These are phyloP conservation scores for Microcera coccophila DNA, from an alignment of 2,329 filamentous ascomycete genomes.

Conservation along the genomic window DNA sequence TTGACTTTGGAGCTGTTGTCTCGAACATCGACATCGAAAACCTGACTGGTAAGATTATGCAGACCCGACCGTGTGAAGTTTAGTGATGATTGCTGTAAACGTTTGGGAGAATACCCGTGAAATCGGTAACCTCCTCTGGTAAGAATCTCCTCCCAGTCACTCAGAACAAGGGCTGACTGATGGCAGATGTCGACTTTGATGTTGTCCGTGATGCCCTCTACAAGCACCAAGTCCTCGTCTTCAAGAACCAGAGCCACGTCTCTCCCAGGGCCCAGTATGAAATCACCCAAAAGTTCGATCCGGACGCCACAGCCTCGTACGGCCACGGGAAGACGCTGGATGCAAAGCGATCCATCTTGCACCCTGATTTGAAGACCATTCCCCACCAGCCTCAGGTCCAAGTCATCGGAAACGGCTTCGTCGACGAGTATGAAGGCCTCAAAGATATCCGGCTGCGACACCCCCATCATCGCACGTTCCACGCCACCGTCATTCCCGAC, in stretches of 20 bases:
- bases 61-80: not conserved
- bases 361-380: constrained; percentile 76
- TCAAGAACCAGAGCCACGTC: constrained; percentile 63
- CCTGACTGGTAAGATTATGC: constrained; percentile 51
- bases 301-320: constrained; percentile 58
- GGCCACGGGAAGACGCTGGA: constrained; percentile 75
- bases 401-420: constrained; percentile 71
- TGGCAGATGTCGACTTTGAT: constrained; percentile 59
- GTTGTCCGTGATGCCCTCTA: constrained; percentile 64
- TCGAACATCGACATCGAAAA: constrained; percentile 58
- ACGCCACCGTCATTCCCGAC: constrained; percentile 58
- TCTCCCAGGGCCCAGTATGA: constrained; percentile 70
- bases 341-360: constrained; percentile 59
- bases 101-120: constrained; percentile 52
- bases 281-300: constrained; percentile 71
- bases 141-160: constrained; percentile 28
- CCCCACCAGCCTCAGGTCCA: constrained; percentile 73
- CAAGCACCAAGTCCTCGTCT: constrained; percentile 63
- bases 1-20: constrained; percentile 60
- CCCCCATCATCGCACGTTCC: constrained; percentile 75
- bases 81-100: constrained; percentile 10
- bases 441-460: constrained; percentile 65
- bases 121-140: constrained; percentile 59
- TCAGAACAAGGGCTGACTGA: constrained; percentile 17
- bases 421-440: constrained; percentile 67